These are phyloP conservation scores for Tuber brumale DNA, from an alignment of 495 filamentous ascomycete genomes.

Conservation along the genomic window DNA sequence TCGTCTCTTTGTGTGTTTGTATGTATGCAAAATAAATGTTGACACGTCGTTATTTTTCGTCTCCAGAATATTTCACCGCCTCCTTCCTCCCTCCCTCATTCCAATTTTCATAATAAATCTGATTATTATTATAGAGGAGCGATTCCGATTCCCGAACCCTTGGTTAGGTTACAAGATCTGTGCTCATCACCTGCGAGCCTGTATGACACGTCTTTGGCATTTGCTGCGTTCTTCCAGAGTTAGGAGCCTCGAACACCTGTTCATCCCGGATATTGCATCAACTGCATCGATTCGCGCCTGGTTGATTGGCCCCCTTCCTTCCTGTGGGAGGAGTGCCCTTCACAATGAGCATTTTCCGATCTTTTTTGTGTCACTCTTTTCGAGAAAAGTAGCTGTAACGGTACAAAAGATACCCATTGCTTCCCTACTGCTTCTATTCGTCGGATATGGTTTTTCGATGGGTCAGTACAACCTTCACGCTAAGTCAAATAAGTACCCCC, in stretches of 20 bases:
- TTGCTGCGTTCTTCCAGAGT: slow-evolving; percentile 37
- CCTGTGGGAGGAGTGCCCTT: slow-evolving; percentile 21
- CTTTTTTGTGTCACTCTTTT: slow-evolving; percentile 3
- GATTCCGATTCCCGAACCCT: slow-evolving; percentile 37
- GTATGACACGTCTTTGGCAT: slow-evolving; percentile 38
- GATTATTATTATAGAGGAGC: slow-evolving; percentile 7
- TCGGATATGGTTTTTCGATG: slow-evolving; percentile 31
- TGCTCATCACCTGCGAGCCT: slow-evolving; percentile 38
- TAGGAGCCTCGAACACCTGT: slow-evolving; percentile 34
- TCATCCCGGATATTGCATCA: slow-evolving; percentile 34
- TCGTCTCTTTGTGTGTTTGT: not conserved
- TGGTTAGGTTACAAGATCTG: slow-evolving; percentile 37
- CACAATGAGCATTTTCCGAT: slow-evolving; percentile 1
- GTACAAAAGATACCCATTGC: slow-evolving; percentile 20
- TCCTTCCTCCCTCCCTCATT: slow-evolving; percentile 5
- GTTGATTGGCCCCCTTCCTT: slow-evolving; percentile 22
- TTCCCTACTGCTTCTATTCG: slow-evolving; percentile 23
- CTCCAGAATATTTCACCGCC: slow-evolving; percentile 27
- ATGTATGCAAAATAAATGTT: slow-evolving; percentile 28
- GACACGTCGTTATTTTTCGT: slow-evolving; percentile 34
- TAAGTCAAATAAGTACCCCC: not conserved
- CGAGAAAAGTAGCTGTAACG: not conserved
- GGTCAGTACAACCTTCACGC: not conserved
- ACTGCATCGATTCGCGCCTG: slow-evolving; percentile 24
- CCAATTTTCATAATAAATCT: not conserved